Base-by-base conservation (phyloP, 2,329 filamentous ascomycete genomes). In the Tolypocladium ovalisporum region DNA sequence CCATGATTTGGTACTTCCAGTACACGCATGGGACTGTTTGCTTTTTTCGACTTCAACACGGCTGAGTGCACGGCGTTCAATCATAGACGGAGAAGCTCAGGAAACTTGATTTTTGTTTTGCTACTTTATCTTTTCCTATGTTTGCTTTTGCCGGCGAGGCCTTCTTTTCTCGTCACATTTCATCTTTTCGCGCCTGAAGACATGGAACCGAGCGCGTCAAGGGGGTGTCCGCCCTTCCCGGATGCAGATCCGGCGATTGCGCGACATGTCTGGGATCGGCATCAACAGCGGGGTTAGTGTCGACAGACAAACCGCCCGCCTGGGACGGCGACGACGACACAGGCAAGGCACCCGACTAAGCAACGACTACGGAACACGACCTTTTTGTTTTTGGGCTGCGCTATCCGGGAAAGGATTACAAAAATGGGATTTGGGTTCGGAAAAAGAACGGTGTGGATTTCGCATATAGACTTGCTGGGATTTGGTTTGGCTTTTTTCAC, bases 251-350 rank as follows among this genome's bases (percentile, higher is more conserved):
- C 58, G 56, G 55, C 61, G 56, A 60, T 62, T 57, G 64, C 59
- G 64, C 62, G 63, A 64, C 63, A 61, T 69, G 67, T 71, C 66
- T 70, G 62, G 64, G 67, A 67, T 68, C 58, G 54, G 52, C 56
- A 52, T 40, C 54, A 40, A 39, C 36, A 29, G 42, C 22, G 51
- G 49, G 27, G 55, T 49, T 40, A 39, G 36, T 32, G 47, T 55
- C 51, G 49, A 56, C 19, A 37, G 44, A 51, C 44, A 51, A 42
- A 32, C 55, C 52, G 47, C 54, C 55, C n/a, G 57, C 59, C 56
- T 56, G 54, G 54, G 47, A 52, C 35, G 9, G 7, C 22, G 49
- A 42, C 36, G 24, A 37, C 19, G 44, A 42, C 15, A 22, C 35
- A 42, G 55, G 35, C 47, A 27, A 52, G 24, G 24, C 6, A 29